Conservation (phyloP, 1,284 basidiomycete species). For the Meira miltonrushii region DNA sequence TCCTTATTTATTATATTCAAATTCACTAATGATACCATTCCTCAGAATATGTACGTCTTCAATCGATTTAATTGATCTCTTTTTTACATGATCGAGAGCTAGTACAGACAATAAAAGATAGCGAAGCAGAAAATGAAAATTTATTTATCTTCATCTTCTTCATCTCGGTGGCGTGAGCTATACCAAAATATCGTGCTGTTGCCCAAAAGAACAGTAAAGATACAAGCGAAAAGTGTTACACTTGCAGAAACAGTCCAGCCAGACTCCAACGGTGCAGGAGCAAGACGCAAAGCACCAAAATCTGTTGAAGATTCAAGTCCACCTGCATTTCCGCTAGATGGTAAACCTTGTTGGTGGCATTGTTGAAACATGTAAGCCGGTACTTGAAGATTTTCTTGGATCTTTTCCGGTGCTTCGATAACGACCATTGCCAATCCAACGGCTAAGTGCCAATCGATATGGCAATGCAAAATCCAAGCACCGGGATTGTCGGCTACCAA, state of each 20-base stretch:
- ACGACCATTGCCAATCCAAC: slow-evolving; percentile 69
- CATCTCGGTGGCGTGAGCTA: slow-evolving; percentile 22
- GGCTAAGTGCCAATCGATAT: slow-evolving; percentile 63
- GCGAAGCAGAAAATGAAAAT: too few relatives aligned
- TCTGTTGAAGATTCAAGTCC: slow-evolving; percentile 39
- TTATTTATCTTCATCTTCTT: slow-evolving; percentile 26
- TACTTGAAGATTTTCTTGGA: slow-evolving; percentile 55
- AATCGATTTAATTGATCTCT: too few relatives aligned
- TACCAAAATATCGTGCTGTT: slow-evolving; percentile 79
- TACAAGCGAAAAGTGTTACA: slow-evolving; percentile 76
- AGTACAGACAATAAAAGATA: too few relatives aligned
- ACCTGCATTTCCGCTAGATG: slow-evolving; percentile 53
- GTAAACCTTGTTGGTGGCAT: slow-evolving; percentile 63
- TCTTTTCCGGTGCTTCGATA: slow-evolving; percentile 64
- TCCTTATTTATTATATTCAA: too few relatives aligned
- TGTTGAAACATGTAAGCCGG: slow-evolving; percentile 65
- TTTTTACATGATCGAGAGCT: too few relatives aligned
- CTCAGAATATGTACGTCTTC: too few relatives aligned
- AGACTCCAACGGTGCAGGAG: slow-evolving; percentile 22
- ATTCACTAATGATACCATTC: too few relatives aligned
- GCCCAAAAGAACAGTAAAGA: slow-evolving; percentile 74
- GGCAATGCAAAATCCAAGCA: slow-evolving; percentile 59
- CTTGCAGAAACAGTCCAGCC: slow-evolving; percentile 55
- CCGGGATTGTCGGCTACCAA: slow-evolving; percentile 76
- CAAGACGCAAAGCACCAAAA: slow-evolving; percentile 26